Base-by-base conservation (phyloP, 257 asterid genomes). In the Jacaranda copaia region DNA sequence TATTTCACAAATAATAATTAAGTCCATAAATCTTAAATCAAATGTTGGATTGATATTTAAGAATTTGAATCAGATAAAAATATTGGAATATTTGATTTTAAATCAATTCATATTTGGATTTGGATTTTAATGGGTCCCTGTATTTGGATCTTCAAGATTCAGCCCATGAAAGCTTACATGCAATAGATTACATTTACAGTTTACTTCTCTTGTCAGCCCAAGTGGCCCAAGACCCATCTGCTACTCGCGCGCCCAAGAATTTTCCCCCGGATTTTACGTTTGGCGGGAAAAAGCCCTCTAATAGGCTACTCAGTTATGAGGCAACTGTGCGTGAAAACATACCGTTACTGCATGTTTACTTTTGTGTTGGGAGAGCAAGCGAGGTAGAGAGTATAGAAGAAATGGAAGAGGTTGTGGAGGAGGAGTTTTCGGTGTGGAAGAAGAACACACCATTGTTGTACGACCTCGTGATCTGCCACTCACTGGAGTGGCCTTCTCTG, bases 401-500 rank as follows among this genome's bases (percentile, higher is more conserved):
- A 46, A 74, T 78, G 88, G 89, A 79, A 42, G 92, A 60, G 74
- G 86, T 72, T 61, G 90, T 90, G 70, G 97, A 89, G 83, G 98
- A 91, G 83, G 98, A 96, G 81, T 96, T 93, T 77, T 65, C 93
- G 0, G 97, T 96, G 57, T 93, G 99, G 99, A 96, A 88, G 94
- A 91, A 89, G 92, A 96, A 96, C 82, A 91, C 95, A 42, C 95
- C 97, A 5, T 83, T 96, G 82, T 75, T 91, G 72, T 96, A 93
- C 79, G 97, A 96, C 75, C 87, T 93, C 46, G 95, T 93, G 53
- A 82, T 93, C 74, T 93, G 92, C 73, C 96, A 91, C 82, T 76
- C 97, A 36, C 92, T 96, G 20, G 98, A 96, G 85, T 96, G 99
- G 98, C 97, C 97, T 38, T 96, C 99, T 36, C 97, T 96, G 85